Evolutionary conservation across 306 rosid species (phyloP), one percentile per base, ranked within the genome.

Genomic region (Fragaria iinumae): DNA sequence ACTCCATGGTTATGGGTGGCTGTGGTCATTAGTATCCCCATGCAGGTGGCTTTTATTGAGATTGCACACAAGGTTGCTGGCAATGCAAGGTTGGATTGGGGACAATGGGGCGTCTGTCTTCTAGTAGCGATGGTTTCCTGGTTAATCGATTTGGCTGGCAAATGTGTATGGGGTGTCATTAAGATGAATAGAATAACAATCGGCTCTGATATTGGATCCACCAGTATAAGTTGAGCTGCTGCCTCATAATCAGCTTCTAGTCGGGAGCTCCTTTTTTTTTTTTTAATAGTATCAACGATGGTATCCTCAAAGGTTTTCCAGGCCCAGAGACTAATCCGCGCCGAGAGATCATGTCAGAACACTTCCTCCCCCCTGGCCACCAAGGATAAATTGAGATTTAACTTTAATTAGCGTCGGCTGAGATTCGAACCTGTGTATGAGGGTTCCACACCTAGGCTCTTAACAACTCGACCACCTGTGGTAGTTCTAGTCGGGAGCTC

Each of bases 1-100:
- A 64, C 56, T 39, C 72, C 13, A 3, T 79, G 71, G 65, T 45
- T 80, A 73, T 67, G 32, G 71, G 63, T 80, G 79, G 71, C 71
- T 21, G 39, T 80, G 39, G 63, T 6, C 2, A 49, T 12, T 7
- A 66, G 34, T 55, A 10, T 80, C 32, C 5, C 11, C 6, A 17
- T 36, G 53, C 79, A 80, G 69, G 62, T 32, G 29, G 41, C 48
- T 45, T 67, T 55, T 23, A 23, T 44, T 29, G 79, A 74, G 75
- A 45, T 44, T 56, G 44, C 70, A 43, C 74, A 74, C 20, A 21
- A 12, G 23, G n/a, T 45, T 1, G 60, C 39, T 16, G 71, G 70
- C 5, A 1, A 45, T 67, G 62, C 69, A 36, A 80, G 20, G 17
- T 73, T 80, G 70, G 47, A 45, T 34, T 67, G 52, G 75, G n/a